Conservation (phyloP, 225 moss, liverwort and hornwort species). For the Physcomitrium patens region DNA sequence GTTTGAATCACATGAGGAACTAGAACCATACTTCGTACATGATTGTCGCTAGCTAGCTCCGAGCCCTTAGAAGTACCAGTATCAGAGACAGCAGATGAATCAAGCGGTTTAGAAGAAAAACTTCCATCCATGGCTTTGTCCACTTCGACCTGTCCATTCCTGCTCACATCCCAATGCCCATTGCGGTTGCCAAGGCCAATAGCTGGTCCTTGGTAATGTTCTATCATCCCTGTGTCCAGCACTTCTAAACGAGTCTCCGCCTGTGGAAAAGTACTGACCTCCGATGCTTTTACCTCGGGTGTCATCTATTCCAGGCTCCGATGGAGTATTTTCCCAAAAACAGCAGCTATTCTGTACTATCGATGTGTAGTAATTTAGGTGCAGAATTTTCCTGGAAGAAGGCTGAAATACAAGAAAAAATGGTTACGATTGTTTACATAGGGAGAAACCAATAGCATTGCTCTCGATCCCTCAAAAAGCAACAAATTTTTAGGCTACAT, state of each 20-base stretch:
- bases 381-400: slow-evolving; percentile 22
- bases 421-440: slow-evolving; percentile 12
- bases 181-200: slow-evolving; percentile 26
- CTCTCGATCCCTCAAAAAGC: slow-evolving; percentile 5
- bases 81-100: slow-evolving; percentile 28
- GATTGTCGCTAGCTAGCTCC: slow-evolving; percentile 24
- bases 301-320: slow-evolving; percentile 34
- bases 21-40: slow-evolving; percentile 27
- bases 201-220: slow-evolving; percentile 29
- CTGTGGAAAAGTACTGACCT: slow-evolving; percentile 17
- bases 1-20: slow-evolving; percentile 10
- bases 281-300: slow-evolving; percentile 38
- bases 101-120: slow-evolving; percentile 23
- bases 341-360: slow-evolving; percentile 16
- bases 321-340: slow-evolving; percentile 18
- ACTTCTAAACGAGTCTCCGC: slow-evolving; percentile 29
- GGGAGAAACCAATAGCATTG: slow-evolving; percentile 2
- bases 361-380: slow-evolving; percentile 8
- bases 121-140: slow-evolving; percentile 8
- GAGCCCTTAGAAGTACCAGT: slow-evolving; percentile 22
- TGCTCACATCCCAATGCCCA: slow-evolving; percentile 25
- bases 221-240: slow-evolving; percentile 29
- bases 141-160: slow-evolving; percentile 28
- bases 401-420: slow-evolving; percentile 33
- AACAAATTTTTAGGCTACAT: background rate